A percentile compares a stretch with the other conserved stretches of the same genome.
These are phyloP conservation scores for Apiospora aurea DNA, from an alignment of 2,329 filamentous ascomycete genomes.

Conservation along the genomic window DNA sequence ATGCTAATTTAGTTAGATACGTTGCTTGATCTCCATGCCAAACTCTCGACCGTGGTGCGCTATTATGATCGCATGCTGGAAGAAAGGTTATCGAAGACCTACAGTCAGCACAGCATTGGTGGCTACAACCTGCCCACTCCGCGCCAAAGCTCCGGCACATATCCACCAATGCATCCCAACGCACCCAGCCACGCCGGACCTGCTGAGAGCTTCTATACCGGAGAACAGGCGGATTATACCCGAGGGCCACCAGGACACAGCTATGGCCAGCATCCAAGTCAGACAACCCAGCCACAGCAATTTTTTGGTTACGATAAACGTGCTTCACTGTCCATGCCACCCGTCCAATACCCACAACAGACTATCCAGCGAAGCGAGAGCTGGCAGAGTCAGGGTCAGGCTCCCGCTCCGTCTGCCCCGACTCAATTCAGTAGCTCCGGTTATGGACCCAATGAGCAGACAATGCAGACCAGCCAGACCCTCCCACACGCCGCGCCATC, in stretches of 20 bases:
- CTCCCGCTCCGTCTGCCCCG: conserved; percentile 47
- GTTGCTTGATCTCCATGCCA: conserved; percentile 90
- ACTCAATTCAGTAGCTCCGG: conserved; percentile 46
- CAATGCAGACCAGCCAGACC: conserved; percentile 36
- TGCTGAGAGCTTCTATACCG: conserved; percentile 84
- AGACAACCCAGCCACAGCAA: conserved; percentile 49
- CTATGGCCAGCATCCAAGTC: conserved; percentile 58
- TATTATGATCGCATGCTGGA: conserved; percentile 99
- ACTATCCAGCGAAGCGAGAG: conserved; percentile 57
- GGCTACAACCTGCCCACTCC: conserved; percentile 65
- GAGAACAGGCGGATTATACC: conserved; percentile 61
- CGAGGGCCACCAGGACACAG: conserved; percentile 58
- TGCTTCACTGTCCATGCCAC: conserved; percentile 48
- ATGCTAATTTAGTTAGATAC: conserved; percentile 70
- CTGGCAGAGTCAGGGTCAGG: conserved; percentile 61
- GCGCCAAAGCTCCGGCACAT: conserved; percentile 66
- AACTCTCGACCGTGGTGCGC: conserved; percentile 92
- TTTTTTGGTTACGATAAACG: conserved; percentile 53
- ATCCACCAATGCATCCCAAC: conserved; percentile 72
- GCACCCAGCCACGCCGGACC: conserved; percentile 56
- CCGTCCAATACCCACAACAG: conserved; percentile 53
- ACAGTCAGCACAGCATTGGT: conserved; percentile 78
- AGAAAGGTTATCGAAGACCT: conserved; percentile 90
- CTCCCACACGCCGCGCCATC: neutral
- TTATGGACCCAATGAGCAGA: conserved; percentile 44